Base-by-base conservation (phyloP, 768 basidiomycete genomes). In the Bullera alba region DNA sequence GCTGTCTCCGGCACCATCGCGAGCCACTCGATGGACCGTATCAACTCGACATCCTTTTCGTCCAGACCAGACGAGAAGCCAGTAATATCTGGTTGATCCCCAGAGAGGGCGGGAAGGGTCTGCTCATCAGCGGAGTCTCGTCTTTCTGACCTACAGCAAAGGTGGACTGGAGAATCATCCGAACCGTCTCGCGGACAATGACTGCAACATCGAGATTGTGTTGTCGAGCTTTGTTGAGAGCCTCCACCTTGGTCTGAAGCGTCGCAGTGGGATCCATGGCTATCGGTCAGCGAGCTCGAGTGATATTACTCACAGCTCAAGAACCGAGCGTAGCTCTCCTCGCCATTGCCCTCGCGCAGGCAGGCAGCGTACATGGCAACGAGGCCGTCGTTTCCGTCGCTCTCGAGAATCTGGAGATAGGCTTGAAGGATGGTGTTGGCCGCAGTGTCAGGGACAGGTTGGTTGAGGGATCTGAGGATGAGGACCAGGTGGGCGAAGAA, bases 401-500 rank as follows among this genome's bases (percentile, higher is more conserved):
- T 76, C 77, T 96, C 88, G 2, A 97, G 79, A 2, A 91, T 85
- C 53, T 81, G 81, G 4, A 96, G 79, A 66, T 97, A 99, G 0
- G 85, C 81, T 65, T 93, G 86, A 23, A 97, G 74, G 45, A 99
- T 87, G 26, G 79, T 73, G 64, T 93, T 88, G 0, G 81, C 83
- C 0, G 87, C 81, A 12, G 81, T 71, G 1, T 84, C 81, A 0
- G 91, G 85, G 0, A 88, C 80, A 0, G 81, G 69, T 29, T 84
- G 74, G 43, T 85, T 84, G 29, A 95, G 85, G 74, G 89, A 81
- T 55, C 86, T 83, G 3, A 95, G 77, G 73, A 84, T 89, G 26
- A 97, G 81, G 57, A 88, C 88, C 21, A 97, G 75, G 65, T 99
- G 93, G 0, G 91, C 85, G 63, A 93, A 95, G 75, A 97, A 99